A percentile compares a stretch with the other conserved stretches of the same genome.
Evolutionary conservation across 176 grass and related monocot genomes (phyloP).

Genomic region (Poa pratensis): DNA sequence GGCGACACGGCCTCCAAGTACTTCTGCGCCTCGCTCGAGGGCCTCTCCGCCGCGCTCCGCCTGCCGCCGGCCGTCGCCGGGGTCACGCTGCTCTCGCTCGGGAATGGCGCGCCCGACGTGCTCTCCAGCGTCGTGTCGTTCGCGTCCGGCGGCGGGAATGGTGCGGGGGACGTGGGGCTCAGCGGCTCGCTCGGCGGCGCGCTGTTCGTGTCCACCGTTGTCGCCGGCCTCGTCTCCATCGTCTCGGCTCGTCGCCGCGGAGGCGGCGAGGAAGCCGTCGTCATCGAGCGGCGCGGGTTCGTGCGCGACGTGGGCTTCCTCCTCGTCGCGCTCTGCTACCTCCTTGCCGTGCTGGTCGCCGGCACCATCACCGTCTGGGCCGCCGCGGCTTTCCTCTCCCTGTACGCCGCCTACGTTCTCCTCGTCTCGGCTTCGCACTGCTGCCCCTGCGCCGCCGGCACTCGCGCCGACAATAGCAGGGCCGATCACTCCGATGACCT

Average conservation of each 20-base stretch:
- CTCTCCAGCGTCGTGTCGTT: no score
- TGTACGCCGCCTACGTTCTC: constrained; percentile 73
- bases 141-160: no score
- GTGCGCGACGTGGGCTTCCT: constrained; percentile 70
- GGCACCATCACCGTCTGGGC: constrained; percentile 64
- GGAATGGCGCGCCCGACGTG: no score
- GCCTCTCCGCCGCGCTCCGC: no score
- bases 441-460: constrained; percentile 29
- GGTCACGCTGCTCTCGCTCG: no score
- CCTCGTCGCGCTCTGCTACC: constrained; percentile 59
- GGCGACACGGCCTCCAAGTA: no score
- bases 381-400: constrained; percentile 69
- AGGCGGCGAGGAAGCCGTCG: background rate
- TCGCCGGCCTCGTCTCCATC: constrained; percentile 66
- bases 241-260: background rate
- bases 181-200: constrained; percentile 75
- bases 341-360: constrained; percentile 64
- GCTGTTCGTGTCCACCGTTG: constrained; percentile 78
- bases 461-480: background rate
- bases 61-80: no score
- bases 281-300: constrained; percentile 60
- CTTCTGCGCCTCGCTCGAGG: no score
- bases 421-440: constrained; percentile 70
- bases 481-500: background rate
- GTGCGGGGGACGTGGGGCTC: constrained; percentile 61